Percentiles rank a stretch among this genome's conserved stretches.
Evolutionary conservation across 106 monocot genomes (phyloP).

Genomic region (Platanthera zijinensis): DNA sequence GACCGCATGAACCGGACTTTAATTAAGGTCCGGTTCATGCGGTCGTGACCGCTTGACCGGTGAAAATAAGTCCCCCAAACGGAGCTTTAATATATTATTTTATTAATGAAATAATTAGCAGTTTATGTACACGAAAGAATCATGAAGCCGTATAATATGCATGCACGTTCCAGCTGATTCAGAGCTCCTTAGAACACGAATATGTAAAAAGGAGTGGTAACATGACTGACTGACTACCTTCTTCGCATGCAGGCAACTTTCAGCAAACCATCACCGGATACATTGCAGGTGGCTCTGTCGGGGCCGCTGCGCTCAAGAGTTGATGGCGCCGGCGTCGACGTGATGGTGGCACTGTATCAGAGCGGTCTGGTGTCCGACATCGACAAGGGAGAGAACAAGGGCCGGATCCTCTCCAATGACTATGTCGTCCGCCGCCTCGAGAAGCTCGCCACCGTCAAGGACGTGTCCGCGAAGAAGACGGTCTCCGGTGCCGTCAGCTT

Average conservation of each 20-base stretch:
- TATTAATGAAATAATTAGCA: too few relatives aligned
- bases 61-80: too few relatives aligned
- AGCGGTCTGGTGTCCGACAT: slow-evolving; percentile 63
- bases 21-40: too few relatives aligned
- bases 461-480: slow-evolving; percentile 55
- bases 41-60: too few relatives aligned
- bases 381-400: slow-evolving; percentile 64
- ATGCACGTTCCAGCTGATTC: too few relatives aligned
- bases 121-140: too few relatives aligned
- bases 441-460: slow-evolving; percentile 53
- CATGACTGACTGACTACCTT: neutral
- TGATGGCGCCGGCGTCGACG: slow-evolving; percentile 45
- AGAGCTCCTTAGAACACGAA: neutral
- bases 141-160: too few relatives aligned
- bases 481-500: slow-evolving; percentile 56
- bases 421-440: slow-evolving; percentile 61
- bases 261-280: slow-evolving; percentile 33
- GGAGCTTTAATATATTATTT: too few relatives aligned
- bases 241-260: slow-evolving; percentile 41
- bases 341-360: slow-evolving; percentile 69
- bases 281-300: slow-evolving; percentile 47
- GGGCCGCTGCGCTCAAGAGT: slow-evolving; percentile 48
- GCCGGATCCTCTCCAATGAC: slow-evolving; percentile 54
- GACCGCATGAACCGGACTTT: too few relatives aligned
- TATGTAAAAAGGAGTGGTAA: neutral